Evolutionary conservation across 768 basidiomycete species (phyloP).

Genomic region (Mycena vulgaris): DNA sequence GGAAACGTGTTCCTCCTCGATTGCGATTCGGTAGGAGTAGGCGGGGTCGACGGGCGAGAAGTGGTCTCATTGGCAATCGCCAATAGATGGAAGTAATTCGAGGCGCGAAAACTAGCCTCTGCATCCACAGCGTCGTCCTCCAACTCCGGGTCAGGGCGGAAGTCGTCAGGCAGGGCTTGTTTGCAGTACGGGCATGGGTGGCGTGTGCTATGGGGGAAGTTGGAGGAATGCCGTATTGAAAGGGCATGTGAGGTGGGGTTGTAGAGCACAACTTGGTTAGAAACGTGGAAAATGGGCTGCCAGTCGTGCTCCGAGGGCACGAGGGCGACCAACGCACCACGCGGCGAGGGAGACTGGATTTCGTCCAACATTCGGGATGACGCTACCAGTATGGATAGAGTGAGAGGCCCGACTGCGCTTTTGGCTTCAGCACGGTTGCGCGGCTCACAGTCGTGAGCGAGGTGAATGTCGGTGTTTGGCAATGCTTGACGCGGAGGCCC

Average conservation of each 20-base stretch:
- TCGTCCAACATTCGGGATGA: slow-evolving; percentile 15
- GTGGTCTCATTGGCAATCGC: slow-evolving; percentile 79
- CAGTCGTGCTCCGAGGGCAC: slow-evolving; percentile 58
- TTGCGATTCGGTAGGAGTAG: slow-evolving; percentile 43
- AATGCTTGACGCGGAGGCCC: neutral
- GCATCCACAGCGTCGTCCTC: slow-evolving; percentile 51
- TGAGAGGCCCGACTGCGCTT: too few species aligned
- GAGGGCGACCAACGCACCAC: slow-evolving; percentile 36
- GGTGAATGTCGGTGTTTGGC: neutral
- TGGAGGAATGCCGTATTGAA: slow-evolving; percentile 66
- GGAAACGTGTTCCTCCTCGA: slow-evolving; percentile 63
- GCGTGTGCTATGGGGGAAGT: slow-evolving; percentile 41
- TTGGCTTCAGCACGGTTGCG: neutral
- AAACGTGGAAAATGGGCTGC: slow-evolving; percentile 87
- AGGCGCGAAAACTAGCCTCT: slow-evolving; percentile 67
- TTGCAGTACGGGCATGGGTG: slow-evolving; percentile 83
- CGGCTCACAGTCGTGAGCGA: too few species aligned
- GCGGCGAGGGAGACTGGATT: slow-evolving; percentile 28
- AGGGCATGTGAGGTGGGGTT: slow-evolving; percentile 89
- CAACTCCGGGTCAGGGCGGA: slow-evolving; percentile 48
- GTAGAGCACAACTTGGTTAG: slow-evolving; percentile 90
- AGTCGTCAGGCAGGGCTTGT: slow-evolving; percentile 66
- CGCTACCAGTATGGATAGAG: too few species aligned
- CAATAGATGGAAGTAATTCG: slow-evolving; percentile 88
- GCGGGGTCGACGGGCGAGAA: slow-evolving; percentile 68